phyloP scores from a whole-genome alignment of 2,329 filamentous ascomycete species.

The Diplocarpon rosae region DNA sequence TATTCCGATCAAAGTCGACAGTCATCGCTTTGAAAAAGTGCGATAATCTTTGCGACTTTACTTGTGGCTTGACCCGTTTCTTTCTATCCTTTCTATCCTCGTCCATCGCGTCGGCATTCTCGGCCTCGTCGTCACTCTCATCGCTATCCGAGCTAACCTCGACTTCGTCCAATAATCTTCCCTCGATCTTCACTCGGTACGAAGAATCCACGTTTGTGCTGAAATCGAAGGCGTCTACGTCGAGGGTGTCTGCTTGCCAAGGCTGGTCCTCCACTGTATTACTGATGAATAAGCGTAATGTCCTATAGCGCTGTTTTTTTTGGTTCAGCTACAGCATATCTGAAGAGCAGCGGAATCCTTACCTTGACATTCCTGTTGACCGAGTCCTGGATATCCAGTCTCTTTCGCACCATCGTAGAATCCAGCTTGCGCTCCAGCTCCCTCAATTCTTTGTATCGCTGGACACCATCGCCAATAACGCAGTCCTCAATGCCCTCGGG shows the following conservation, averaged over 20 bases:
- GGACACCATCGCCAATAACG: slow-evolving; percentile 69
- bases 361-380: slow-evolving; percentile 65
- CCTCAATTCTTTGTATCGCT: slow-evolving; percentile 72
- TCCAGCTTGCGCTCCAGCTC: slow-evolving; percentile 83
- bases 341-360: slow-evolving; percentile 9
- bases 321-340: slow-evolving; percentile 5
- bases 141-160: slow-evolving; percentile 41
- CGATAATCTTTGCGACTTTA: slow-evolving; percentile 50
- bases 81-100: slow-evolving; percentile 39
- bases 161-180: slow-evolving; percentile 64
- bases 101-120: slow-evolving; percentile 37
- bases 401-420: slow-evolving; percentile 87
- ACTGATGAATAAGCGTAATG: slow-evolving; percentile 84
- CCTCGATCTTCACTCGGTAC: slow-evolving; percentile 88
- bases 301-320: slow-evolving; percentile 55
- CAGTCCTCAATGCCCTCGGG: slow-evolving; percentile 81
- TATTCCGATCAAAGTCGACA: slow-evolving; percentile 59
- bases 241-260: slow-evolving; percentile 67
- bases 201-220: slow-evolving; percentile 64
- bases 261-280: slow-evolving; percentile 92
- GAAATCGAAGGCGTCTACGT: slow-evolving; percentile 72
- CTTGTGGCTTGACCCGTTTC: slow-evolving; percentile 28
- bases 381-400: slow-evolving; percentile 78
- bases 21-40: slow-evolving; percentile 75
- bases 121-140: slow-evolving; percentile 34